Conservation (phyloP, 106 monocot genomes). For the Phalaenopsis equestris region DNA sequence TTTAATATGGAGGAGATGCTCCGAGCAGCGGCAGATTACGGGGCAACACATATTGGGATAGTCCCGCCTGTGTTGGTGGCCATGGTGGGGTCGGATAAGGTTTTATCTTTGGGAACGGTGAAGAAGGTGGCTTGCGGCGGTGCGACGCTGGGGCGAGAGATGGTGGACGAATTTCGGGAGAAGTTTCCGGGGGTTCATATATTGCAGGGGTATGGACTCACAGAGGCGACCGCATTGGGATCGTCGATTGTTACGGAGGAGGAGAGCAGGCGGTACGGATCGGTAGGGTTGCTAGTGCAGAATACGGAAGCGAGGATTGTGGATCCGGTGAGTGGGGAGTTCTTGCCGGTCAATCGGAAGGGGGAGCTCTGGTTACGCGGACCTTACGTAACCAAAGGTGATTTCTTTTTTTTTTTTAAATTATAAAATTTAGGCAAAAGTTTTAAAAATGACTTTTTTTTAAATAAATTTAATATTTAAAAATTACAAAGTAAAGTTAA, state of each 20-base stretch:
- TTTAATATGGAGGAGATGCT: conserved; percentile 69
- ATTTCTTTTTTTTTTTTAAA: no score
- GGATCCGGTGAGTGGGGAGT: conserved; percentile 16
- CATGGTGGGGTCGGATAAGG: conserved; percentile 23
- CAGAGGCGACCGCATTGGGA: conserved; percentile 5
- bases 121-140: conserved; percentile 52
- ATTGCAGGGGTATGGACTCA: conserved; percentile 13
- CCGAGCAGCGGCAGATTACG: conserved; percentile 32
- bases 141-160: conserved; percentile 61
- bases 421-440: no score
- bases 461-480: no score
- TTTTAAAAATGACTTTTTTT: no score
- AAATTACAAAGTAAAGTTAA: no score
- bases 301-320: conserved; percentile 11
- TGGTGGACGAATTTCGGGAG: conserved; percentile 38
- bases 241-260: background rate
- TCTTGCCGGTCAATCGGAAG: conserved; percentile 27
- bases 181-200: conserved; percentile 5
- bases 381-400: no score
- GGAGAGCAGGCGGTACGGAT: background rate
- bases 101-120: conserved; percentile 43
- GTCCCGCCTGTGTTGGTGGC: conserved; percentile 89
- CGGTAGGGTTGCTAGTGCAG: background rate
- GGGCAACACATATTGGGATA: conserved; percentile 54
- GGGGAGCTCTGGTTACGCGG: conserved; percentile 41